These are phyloP conservation scores for Boletus reticulatus DNA, from an alignment of 768 basidiomycete species.

Conservation along the genomic window DNA sequence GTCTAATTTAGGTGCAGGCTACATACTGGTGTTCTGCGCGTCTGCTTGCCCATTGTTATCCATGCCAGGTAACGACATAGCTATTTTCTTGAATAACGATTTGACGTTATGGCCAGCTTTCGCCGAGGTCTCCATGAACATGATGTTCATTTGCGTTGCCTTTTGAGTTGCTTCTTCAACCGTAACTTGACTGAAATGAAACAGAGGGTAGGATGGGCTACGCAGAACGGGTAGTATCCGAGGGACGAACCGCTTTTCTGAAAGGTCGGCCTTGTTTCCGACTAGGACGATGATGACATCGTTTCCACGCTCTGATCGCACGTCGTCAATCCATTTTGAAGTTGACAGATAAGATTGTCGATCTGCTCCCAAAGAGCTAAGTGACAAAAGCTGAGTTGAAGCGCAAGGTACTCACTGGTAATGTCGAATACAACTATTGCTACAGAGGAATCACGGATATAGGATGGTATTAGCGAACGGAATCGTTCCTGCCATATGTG, in stretches of 20 bases:
- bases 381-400: conserved; percentile 1
- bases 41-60: conserved; percentile 73
- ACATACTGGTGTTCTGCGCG: conserved; percentile 48
- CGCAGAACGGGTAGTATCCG: neutral
- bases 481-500: conserved; percentile 76
- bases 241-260: conserved; percentile 90
- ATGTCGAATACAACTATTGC: conserved; percentile 99
- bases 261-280: conserved; percentile 98
- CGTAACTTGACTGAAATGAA: conserved; percentile 86
- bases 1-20: neutral
- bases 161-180: conserved; percentile 94
- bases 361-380: conserved; percentile 46
- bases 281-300: conserved; percentile 99
- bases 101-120: conserved; percentile 99
- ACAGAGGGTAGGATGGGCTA: conserved; percentile 5
- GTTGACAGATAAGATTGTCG: conserved; percentile 98
- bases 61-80: conserved; percentile 95
- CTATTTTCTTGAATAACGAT: conserved; percentile 98
- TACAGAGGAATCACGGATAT: conserved; percentile 98
- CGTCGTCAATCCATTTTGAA: conserved; percentile 99
- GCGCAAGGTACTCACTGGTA: conserved; percentile 65
- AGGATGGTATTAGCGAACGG: conserved; percentile 94
- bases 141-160: conserved; percentile 85
- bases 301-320: conserved; percentile 93
- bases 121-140: conserved; percentile 99